Conservation (phyloP, 768 basidiomycete species). For the Kondoa malvinella region DNA sequence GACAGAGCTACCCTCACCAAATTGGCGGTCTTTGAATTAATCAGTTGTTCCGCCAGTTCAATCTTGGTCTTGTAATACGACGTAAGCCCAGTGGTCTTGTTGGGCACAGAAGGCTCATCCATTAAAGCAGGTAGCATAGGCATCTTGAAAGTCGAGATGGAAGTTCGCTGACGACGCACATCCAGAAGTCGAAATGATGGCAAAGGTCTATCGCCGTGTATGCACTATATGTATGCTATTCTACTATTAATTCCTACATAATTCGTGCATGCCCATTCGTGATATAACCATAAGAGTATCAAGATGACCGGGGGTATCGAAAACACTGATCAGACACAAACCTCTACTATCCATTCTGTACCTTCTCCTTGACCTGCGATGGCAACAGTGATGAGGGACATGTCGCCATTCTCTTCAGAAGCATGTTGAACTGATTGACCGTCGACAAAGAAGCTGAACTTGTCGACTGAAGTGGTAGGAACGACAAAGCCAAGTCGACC, state of each 20-base stretch:
- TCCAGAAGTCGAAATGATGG: no score
- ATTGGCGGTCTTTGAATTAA: slow-evolving; percentile 94
- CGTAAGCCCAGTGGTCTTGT: not conserved
- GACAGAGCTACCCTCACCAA: slow-evolving; percentile 30
- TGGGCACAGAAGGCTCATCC: not conserved
- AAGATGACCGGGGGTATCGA: no score
- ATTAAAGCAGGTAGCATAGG: not conserved
- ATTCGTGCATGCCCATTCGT: no score
- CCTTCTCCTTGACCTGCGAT: not conserved
- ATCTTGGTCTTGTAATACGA: slow-evolving; percentile 88
- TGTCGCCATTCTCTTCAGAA: not conserved
- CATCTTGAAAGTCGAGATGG: not conserved
- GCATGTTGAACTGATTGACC: not conserved
- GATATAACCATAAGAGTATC: no score
- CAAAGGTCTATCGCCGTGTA: no score
- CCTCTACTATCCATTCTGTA: not conserved
- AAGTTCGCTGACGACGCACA: no score
- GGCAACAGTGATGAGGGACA: not conserved
- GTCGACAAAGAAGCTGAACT: not conserved
- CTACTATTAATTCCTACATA: no score
- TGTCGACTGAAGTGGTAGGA: not conserved
- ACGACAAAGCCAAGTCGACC: not conserved
- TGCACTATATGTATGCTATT: no score
- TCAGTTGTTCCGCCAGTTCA: slow-evolving; percentile 74
- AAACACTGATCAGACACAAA: not conserved